These are phyloP conservation scores for Alternaria ventricosa DNA, from an alignment of 2,329 filamentous ascomycete genomes.

Conservation along the genomic window DNA sequence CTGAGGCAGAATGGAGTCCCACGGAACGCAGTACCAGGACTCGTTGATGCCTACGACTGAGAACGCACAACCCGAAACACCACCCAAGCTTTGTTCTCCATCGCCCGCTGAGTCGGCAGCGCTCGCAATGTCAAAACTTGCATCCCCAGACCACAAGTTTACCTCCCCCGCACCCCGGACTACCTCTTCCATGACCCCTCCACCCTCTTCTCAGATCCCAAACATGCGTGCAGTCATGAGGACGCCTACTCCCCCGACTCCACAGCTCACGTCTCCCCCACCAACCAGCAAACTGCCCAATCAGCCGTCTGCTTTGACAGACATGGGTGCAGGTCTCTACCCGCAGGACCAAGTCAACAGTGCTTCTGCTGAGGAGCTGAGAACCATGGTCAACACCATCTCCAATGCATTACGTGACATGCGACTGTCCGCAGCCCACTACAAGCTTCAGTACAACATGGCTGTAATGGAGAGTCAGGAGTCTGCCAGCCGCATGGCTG, in stretches of 20 bases:
- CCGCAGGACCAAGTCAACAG: slow-evolving; percentile 59
- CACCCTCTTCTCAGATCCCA: slow-evolving; percentile 66
- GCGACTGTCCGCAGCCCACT: slow-evolving; percentile 85
- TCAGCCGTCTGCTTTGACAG: slow-evolving; percentile 32
- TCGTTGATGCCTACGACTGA: slow-evolving; percentile 44
- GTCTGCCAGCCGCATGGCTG: slow-evolving; percentile 82
- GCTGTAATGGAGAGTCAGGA: slow-evolving; percentile 84
- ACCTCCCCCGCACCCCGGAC: slow-evolving; percentile 52
- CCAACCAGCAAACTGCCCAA: slow-evolving; percentile 47
- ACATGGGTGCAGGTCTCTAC: slow-evolving; percentile 52
- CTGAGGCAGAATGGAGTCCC: slow-evolving; percentile 39
- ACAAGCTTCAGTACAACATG: slow-evolving; percentile 88
- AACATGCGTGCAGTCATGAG: slow-evolving; percentile 48
- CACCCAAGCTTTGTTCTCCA: slow-evolving; percentile 27
- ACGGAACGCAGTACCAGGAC: slow-evolving; percentile 36
- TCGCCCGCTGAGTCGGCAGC: slow-evolving; percentile 29
- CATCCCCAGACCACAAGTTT: slow-evolving; percentile 42
- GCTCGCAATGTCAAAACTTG: slow-evolving; percentile 24
- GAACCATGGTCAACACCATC: slow-evolving; percentile 60
- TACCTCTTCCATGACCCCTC: slow-evolving; percentile 66
- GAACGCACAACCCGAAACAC: slow-evolving; percentile 34
- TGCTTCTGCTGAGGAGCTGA: slow-evolving; percentile 60
- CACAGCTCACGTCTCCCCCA: slow-evolving; percentile 58
- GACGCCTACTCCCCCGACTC: slow-evolving; percentile 59
- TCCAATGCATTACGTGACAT: slow-evolving; percentile 65